Base-by-base conservation (phyloP, 129 eudicot genomes). In the Saposhnikovia divaricata region DNA sequence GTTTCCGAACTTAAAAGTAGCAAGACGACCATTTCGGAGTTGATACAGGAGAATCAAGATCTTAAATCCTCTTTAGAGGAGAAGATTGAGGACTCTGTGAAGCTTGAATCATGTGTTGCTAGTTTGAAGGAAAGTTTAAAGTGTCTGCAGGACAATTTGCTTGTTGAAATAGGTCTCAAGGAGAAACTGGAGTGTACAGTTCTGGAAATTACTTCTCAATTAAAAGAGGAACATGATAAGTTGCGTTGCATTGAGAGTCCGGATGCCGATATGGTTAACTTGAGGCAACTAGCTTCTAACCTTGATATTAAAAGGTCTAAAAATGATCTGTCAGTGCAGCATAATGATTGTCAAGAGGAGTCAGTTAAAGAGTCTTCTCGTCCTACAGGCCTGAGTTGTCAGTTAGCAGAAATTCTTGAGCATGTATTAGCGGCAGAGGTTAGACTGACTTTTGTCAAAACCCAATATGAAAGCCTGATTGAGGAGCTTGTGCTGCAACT, bases 381-480 rank as follows among this genome's bases (percentile, higher is more conserved):
- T 77, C 46, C 73, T 78, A 44, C 38, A 69, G 79, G 72, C 75
- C 66, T 84, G 44, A 81, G 59, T 45, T 79, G 79, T 55, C 77
- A 86, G 81, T 79, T 87, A 44, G 15, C 70, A 31, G 91, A 93
- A 44, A 78, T 87, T 88, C 86, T 83, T 34, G 89, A 85, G 38
- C 23, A 45, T 21, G 25, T 82, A 13, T 66, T 91, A 50, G 85
- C 87, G 37, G 88, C 85, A 63, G 98, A 93, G 78, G 81, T 93
- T 82, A 81, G 74, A 19, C 73, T 79, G 19, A 51, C 81, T 78
- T 87, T 81, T 79, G 63, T 88, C 39, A 76, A 47, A 76, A 78
- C 77, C 46, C 93, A 91, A 61, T 83, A 82, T 51, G 91, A 88
- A 72, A 81, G 81, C 75, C 37, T 71, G 46, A 47, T 73, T 10